A percentile compares a stretch with the other conserved stretches of the same genome.
These are phyloP conservation scores for Hermanozyma aechmeae DNA, from an alignment of 805 yeast species.

Conservation along the genomic window DNA sequence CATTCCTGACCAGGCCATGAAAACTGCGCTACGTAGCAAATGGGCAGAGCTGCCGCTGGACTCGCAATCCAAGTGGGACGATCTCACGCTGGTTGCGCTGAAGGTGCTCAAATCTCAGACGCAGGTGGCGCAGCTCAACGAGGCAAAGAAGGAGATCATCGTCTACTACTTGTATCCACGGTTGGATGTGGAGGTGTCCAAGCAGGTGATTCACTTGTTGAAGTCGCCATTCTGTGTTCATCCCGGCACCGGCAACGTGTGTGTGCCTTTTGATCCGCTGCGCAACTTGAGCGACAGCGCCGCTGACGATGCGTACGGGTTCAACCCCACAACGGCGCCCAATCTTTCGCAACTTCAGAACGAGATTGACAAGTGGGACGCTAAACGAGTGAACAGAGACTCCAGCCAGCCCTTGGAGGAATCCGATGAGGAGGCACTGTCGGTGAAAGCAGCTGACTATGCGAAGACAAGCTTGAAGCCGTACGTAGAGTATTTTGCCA, in stretches of 20 bases:
- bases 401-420: conserved; percentile 16
- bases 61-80: conserved; percentile 69
- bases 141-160: conserved; percentile 74
- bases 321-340: conserved; percentile 77
- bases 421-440: conserved; percentile 11
- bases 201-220: conserved; percentile 80
- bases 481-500: conserved; percentile 56
- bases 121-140: conserved; percentile 44
- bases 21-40: conserved; percentile 39
- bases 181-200: conserved; percentile 86
- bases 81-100: conserved; percentile 48
- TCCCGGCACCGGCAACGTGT: conserved; percentile 90
- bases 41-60: conserved; percentile 46
- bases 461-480: conserved; percentile 65
- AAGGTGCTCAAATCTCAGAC: conserved; percentile 33
- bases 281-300: conserved; percentile 22
- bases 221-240: conserved; percentile 97
- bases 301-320: conserved; percentile 39
- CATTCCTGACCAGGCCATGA: conserved; percentile 51
- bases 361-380: conserved; percentile 49
- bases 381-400: conserved; percentile 19
- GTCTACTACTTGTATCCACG: conserved; percentile 81
- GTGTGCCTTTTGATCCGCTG: conserved; percentile 72
- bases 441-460: conserved; percentile 29
- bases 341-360: conserved; percentile 53